These are phyloP conservation scores for Dryas drummondii DNA, from an alignment of 306 rosid species.

Conservation along the genomic window DNA sequence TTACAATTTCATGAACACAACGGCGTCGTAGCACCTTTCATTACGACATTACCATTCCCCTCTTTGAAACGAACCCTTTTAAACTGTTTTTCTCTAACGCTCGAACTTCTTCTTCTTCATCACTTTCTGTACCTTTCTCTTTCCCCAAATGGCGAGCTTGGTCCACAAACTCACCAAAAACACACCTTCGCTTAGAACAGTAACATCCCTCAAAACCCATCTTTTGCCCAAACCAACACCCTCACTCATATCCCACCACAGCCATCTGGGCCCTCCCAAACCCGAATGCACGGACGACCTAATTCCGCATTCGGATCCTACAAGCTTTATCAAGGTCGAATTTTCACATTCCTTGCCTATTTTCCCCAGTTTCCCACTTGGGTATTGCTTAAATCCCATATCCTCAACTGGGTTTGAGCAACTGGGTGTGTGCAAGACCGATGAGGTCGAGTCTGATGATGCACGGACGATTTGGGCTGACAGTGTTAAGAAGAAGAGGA, in stretches of 20 bases:
- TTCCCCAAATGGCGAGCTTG: conserved; percentile 33
- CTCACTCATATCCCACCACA: conserved; percentile 4
- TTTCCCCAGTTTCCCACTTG: conserved; percentile 42
- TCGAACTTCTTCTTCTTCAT: not conserved
- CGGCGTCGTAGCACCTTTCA: not conserved
- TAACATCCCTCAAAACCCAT: conserved; percentile 14
- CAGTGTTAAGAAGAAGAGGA: conserved; percentile 60
- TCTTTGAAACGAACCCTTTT: not conserved
- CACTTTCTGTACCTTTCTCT: not conserved
- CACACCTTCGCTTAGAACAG: conserved; percentile 14
- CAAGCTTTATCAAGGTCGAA: conserved; percentile 5
- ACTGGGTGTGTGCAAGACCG: conserved; percentile 14
- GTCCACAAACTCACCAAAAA: conserved; percentile 30
- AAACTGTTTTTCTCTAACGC: too few species aligned
- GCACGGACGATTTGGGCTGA: conserved; percentile 43
- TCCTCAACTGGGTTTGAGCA: conserved; percentile 19
- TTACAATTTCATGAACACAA: not conserved
- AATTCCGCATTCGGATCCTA: conserved; percentile 10
- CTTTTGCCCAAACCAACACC: conserved; percentile 10
- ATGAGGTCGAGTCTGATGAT: conserved; percentile 25
- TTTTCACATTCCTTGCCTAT: conserved; percentile 13
- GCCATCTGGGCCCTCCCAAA: conserved; percentile 8
- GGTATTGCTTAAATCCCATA: conserved; percentile 32
- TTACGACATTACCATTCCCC: not conserved
- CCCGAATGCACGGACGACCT: not conserved